A percentile compares a stretch with the other conserved stretches of the same genome.
These are phyloP conservation scores for Fraxinus floribunda DNA, from an alignment of 305 asterid genomes.

Conservation along the genomic window DNA sequence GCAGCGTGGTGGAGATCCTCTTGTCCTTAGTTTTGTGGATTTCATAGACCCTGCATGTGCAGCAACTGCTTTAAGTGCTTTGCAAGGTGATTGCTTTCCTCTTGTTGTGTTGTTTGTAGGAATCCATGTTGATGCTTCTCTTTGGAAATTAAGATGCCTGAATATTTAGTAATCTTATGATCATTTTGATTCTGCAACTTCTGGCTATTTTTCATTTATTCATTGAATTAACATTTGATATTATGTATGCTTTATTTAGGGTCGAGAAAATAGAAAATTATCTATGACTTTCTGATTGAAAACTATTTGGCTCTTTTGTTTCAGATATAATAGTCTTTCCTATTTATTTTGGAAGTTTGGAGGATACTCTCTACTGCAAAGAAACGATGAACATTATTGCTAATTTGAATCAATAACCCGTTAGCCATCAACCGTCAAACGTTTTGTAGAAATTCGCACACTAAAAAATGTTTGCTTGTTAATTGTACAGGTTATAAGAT, in stretches of 20 bases:
- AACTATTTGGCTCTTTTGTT: neutral
- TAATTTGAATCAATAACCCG: neutral
- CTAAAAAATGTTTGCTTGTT: neutral
- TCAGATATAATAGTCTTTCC: neutral
- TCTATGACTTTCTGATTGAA: neutral
- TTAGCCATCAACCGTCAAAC: neutral
- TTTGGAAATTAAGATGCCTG: neutral
- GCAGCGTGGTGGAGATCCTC: constrained; percentile 57
- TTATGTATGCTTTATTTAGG: neutral
- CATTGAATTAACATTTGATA: neutral
- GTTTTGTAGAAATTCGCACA: neutral
- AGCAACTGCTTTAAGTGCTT: constrained; percentile 50
- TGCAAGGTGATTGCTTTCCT: constrained; percentile 42
- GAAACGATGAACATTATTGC: neutral
- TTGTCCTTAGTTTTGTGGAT: constrained; percentile 55
- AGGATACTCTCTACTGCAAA: neutral
- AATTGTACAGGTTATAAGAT: constrained; percentile 44
- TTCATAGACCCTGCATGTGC: constrained; percentile 49
- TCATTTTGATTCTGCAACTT: neutral
- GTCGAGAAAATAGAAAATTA: neutral
- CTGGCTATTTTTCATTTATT: neutral
- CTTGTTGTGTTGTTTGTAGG: neutral
- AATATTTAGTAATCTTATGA: neutral
- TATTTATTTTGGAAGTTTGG: neutral
- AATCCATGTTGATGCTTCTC: neutral